These are phyloP conservation scores for Pilatotrama ljubarskyi DNA, from an alignment of 768 basidiomycete genomes.

Conservation along the genomic window DNA sequence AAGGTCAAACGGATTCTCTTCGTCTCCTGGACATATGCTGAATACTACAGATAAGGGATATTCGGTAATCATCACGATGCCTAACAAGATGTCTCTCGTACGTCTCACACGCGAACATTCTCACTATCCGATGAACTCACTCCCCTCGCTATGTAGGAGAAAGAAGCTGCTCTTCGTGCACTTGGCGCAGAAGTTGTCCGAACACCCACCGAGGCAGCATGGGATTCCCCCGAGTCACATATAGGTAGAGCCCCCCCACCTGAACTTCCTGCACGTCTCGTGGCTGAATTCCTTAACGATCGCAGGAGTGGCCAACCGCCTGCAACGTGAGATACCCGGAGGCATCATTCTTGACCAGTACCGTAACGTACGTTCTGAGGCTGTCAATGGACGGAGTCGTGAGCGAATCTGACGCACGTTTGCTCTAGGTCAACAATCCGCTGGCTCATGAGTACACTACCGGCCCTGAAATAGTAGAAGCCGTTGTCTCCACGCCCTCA, in stretches of 20 bases:
- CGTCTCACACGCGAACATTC: slow-evolving; percentile 20
- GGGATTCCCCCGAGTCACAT: slow-evolving; percentile 87
- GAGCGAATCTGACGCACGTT: no score
- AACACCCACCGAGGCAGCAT: slow-evolving; percentile 87
- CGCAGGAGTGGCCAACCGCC: slow-evolving; percentile 77
- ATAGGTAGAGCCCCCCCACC: slow-evolving; percentile 69
- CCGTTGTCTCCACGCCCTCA: slow-evolving; percentile 65
- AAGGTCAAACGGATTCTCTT: slow-evolving; percentile 55
- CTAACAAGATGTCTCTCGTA: slow-evolving; percentile 91
- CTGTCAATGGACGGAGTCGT: not conserved
- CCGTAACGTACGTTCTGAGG: slow-evolving; percentile 53
- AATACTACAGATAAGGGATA: slow-evolving; percentile 90
- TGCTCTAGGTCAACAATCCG: slow-evolving; percentile 71
- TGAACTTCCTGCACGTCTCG: slow-evolving; percentile 45
- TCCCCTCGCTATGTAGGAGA: slow-evolving; percentile 56
- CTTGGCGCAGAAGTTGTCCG: slow-evolving; percentile 94
- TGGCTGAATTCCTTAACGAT: slow-evolving; percentile 88
- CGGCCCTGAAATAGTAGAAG: slow-evolving; percentile 88
- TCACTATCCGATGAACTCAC: not conserved
- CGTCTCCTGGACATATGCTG: slow-evolving; percentile 45
- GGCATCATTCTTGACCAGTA: slow-evolving; percentile 95
- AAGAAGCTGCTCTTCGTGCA: slow-evolving; percentile 87
- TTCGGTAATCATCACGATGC: slow-evolving; percentile 86
- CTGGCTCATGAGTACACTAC: slow-evolving; percentile 90
- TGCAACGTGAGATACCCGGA: slow-evolving; percentile 76